These are phyloP conservation scores for Pythium aphanidermatum DNA, from an alignment of 352 stramenopile species.

Conservation along the genomic window DNA sequence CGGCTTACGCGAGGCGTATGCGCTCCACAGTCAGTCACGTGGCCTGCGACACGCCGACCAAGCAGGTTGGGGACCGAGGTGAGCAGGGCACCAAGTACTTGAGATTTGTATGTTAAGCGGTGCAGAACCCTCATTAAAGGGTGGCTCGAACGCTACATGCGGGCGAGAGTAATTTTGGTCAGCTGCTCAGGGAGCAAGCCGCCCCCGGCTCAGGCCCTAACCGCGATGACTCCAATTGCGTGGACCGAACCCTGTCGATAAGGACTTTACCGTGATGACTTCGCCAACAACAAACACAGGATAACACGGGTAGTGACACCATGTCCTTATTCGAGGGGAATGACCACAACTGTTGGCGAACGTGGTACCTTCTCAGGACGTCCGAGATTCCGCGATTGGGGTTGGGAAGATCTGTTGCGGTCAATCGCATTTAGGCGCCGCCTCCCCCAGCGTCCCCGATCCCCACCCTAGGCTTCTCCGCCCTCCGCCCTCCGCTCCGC, in stretches of 20 bases:
- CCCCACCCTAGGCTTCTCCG: too few species aligned
- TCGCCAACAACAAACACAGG: too few species aligned
- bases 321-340: too few species aligned
- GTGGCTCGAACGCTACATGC: too few species aligned
- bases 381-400: too few species aligned
- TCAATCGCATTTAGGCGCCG: too few species aligned
- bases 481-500: too few species aligned
- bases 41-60: slow-evolving; percentile 5
- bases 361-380: slow-evolving; percentile 13
- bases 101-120: neutral
- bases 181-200: neutral
- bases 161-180: neutral
- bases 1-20: too few species aligned
- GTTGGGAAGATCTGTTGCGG: too few species aligned
- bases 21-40: neutral
- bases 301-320: too few species aligned
- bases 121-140: neutral
- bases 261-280: neutral
- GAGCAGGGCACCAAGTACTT: neutral
- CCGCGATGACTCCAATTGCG: slow-evolving; percentile 4
- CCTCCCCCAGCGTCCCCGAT: too few species aligned
- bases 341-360: too few species aligned
- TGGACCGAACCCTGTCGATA: slow-evolving; percentile 16
- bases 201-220: slow-evolving; percentile 13
- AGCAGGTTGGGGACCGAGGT: neutral